Conservation (phyloP, 768 basidiomycete genomes). For the Xerocomellus chrysenteron region DNA sequence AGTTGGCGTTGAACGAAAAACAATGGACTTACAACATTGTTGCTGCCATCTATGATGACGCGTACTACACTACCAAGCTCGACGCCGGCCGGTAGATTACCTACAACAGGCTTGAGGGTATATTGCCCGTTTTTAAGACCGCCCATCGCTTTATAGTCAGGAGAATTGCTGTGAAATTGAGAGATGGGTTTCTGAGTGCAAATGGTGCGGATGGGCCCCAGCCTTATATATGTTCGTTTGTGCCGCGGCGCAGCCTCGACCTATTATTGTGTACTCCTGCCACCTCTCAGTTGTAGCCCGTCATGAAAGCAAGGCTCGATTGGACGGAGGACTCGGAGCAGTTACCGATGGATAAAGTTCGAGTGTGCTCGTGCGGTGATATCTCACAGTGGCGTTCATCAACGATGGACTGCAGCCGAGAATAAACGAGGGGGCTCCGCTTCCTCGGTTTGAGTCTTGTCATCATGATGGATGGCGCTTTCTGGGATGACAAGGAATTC, state of each 20-base stretch:
- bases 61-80: accelerated
- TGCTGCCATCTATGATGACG: not conserved
- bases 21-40: not conserved
- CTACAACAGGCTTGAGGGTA: not conserved
- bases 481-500: constrained; percentile 84
- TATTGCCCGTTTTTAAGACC: not conserved
- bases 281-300: not conserved
- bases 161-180: too few species aligned
- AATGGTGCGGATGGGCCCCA: not conserved
- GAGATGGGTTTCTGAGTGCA: not conserved
- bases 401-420: constrained; percentile 39
- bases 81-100: not conserved
- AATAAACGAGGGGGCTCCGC: constrained; percentile 42
- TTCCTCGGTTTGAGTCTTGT: constrained; percentile 26
- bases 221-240: not conserved
- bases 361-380: too few species aligned
- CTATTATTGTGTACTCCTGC: too few species aligned
- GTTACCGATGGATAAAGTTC: too few species aligned
- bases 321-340: too few species aligned
- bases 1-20: not conserved
- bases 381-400: too few species aligned
- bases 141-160: not conserved
- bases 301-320: not conserved
- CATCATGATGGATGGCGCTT: constrained; percentile 33
- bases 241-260: not conserved